Percentiles rank a stretch among this genome's conserved stretches.
Evolutionary conservation across 129 eudicot species (phyloP).

Genomic region (Flaveria ramosissima): DNA sequence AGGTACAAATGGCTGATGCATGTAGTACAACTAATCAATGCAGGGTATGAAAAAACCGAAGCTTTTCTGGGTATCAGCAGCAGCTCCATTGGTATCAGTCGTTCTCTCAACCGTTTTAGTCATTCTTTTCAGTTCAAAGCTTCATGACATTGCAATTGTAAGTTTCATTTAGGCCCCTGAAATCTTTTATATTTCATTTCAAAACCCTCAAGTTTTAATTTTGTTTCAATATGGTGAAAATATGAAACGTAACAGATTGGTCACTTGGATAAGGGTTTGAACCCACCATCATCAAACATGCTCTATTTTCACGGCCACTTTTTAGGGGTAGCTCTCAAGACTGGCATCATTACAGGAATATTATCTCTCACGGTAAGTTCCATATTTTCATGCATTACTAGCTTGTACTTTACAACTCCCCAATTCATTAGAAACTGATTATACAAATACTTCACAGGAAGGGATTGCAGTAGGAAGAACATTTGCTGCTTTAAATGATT

Average conservation of each 20-base stretch:
- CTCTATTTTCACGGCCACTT: constrained; percentile 66
- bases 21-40: constrained; percentile 26
- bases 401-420: constrained; percentile 6
- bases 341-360: constrained; percentile 90
- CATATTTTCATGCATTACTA: not conserved
- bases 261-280: constrained; percentile 77
- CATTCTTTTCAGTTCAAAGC: constrained; percentile 59
- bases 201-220: not conserved
- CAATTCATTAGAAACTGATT: not conserved
- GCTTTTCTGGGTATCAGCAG: constrained; percentile 95
- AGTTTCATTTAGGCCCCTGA: constrained; percentile 24
- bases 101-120: constrained; percentile 82
- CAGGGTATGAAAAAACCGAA: constrained; percentile 83
- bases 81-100: constrained; percentile 91
- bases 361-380: constrained; percentile 84
- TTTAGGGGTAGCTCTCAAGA: constrained; percentile 72
- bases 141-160: constrained; percentile 62
- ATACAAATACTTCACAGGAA: constrained; percentile 48
- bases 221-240: constrained; percentile 1
- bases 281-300: constrained; percentile 96
- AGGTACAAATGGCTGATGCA: constrained; percentile 28
- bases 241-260: constrained; percentile 59
- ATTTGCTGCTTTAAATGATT: constrained; percentile 76
- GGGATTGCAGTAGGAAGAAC: constrained; percentile 99
- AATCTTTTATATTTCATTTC: not conserved